Evolutionary conservation across 169 alveolate genomes (phyloP).

Genomic region (Cryptosporidium tyzzeri): DNA sequence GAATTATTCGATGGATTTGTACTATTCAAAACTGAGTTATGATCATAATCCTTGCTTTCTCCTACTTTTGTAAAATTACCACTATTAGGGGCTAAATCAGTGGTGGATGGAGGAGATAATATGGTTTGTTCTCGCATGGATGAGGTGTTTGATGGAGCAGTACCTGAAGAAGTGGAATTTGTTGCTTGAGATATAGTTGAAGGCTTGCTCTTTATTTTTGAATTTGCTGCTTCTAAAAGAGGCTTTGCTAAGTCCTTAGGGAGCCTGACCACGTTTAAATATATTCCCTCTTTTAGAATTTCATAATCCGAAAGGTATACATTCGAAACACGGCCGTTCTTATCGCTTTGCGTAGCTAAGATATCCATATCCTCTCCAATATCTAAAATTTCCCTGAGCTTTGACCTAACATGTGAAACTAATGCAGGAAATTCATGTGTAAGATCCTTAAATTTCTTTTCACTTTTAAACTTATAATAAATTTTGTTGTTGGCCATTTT

Average conservation of each 20-base stretch:
- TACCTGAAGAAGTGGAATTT: background rate
- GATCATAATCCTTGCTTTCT: background rate
- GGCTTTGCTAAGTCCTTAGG: slow-evolving; percentile 67
- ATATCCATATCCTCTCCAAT: slow-evolving; percentile 75
- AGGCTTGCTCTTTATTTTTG: slow-evolving; percentile 47
- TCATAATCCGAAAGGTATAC: slow-evolving; percentile 67
- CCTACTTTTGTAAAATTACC: background rate
- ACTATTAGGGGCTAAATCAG: background rate
- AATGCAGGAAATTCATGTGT: slow-evolving; percentile 56
- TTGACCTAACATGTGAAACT: slow-evolving; percentile 61
- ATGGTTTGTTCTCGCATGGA: background rate
- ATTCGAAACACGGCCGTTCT: slow-evolving; percentile 46
- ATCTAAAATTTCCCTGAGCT: slow-evolving; percentile 57
- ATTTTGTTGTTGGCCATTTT: slow-evolving; percentile 24
- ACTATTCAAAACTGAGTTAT: background rate
- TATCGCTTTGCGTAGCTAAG: slow-evolving; percentile 35
- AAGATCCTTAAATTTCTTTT: slow-evolving; percentile 55
- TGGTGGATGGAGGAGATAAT: background rate
- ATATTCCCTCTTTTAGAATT: slow-evolving; percentile 35
- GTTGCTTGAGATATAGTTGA: background rate
- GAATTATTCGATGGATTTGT: background rate
- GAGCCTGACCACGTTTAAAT: slow-evolving; percentile 53
- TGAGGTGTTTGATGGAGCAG: slow-evolving; percentile 2
- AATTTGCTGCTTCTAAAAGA: slow-evolving; percentile 57
- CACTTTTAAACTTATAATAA: slow-evolving; percentile 62